Percentiles rank a stretch among this genome's conserved stretches.
Evolutionary conservation across 208 protist genomes (phyloP).

Genomic region (Trypanosoma brucei): DNA sequence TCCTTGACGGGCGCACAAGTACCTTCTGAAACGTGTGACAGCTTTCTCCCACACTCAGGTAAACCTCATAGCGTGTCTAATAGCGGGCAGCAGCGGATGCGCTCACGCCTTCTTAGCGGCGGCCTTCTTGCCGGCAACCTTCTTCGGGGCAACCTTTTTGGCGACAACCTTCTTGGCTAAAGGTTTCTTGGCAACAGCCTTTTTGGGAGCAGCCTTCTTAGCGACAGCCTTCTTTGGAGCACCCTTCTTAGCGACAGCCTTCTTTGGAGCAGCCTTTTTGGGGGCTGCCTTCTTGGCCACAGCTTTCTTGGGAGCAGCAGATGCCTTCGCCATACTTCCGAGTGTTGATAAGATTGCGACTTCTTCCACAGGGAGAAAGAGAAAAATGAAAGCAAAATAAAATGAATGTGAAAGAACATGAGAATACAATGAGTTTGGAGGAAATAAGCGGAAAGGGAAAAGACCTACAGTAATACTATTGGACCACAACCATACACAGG

Average conservation of each 20-base stretch:
- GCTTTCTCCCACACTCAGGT: no score
- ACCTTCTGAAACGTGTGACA: no score
- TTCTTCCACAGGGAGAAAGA: no score
- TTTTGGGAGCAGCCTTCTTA: slow-evolving; percentile 21
- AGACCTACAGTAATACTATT: slow-evolving; percentile 1
- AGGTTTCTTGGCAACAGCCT: slow-evolving; percentile 16
- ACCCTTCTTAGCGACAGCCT: slow-evolving; percentile 13
- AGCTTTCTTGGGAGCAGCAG: slow-evolving; percentile 27
- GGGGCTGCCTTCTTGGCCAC: slow-evolving; percentile 23
- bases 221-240: slow-evolving; percentile 20
- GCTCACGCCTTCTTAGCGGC: not conserved
- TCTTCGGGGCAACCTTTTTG: slow-evolving; percentile 16
- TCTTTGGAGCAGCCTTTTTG: slow-evolving; percentile 31
- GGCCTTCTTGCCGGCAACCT: not conserved
- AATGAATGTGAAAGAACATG: slow-evolving; percentile 1
- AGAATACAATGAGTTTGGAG: slow-evolving; percentile 9
- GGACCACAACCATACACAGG: not conserved
- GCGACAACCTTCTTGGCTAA: slow-evolving; percentile 4
- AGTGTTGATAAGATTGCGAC: no score
- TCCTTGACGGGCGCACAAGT: no score
- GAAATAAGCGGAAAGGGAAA: slow-evolving; percentile 9
- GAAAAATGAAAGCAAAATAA: no score
- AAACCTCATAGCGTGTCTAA: no score
- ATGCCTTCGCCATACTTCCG: slow-evolving; percentile 20
- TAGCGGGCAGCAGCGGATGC: no score